A percentile compares a stretch with the other conserved stretches of the same genome.
Evolutionary conservation across 768 basidiomycete genomes (phyloP).

Genomic region (Pisolithus albus): DNA sequence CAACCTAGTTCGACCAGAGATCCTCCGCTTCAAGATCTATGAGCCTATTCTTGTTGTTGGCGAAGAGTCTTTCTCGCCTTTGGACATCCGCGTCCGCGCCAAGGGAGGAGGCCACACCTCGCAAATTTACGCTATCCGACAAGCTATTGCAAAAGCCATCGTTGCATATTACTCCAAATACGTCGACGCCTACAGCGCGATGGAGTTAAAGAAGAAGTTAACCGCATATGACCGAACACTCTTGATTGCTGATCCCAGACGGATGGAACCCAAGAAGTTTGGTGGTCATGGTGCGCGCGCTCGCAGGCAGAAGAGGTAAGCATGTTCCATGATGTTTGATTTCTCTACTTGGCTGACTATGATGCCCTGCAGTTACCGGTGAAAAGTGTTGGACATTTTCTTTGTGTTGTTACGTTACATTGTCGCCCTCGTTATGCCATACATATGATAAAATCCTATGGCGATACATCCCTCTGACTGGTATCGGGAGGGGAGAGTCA

Average conservation of each 20-base stretch:
- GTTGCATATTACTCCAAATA: conserved; percentile 99
- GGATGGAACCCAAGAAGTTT: conserved; percentile 99
- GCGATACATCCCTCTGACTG: no score
- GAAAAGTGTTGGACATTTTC: conserved; percentile 28
- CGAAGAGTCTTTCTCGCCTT: conserved; percentile 75
- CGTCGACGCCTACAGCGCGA: conserved; percentile 92
- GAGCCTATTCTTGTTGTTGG: conserved; percentile 93
- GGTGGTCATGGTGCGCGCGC: conserved; percentile 98
- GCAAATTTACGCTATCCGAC: conserved; percentile 97
- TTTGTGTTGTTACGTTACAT: conserved; percentile 39
- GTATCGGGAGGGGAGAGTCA: no score
- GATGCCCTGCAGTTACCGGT: conserved; percentile 58
- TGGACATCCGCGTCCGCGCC: conserved; percentile 97
- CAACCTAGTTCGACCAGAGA: conserved; percentile 89
- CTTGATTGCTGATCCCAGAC: conserved; percentile 89
- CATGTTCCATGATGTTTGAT: conserved; percentile 1
- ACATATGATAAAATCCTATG: neutral
- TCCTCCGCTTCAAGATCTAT: conserved; percentile 97
- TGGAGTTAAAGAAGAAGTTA: conserved; percentile 97
- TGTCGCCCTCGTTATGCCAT: conserved; percentile 32
- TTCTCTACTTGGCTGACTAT: conserved; percentile 3
- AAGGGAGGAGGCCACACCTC: conserved; percentile 99
- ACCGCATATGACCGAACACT: conserved; percentile 91
- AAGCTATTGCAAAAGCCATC: conserved; percentile 96
- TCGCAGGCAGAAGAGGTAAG: conserved; percentile 92